Conservation (phyloP, 2,329 filamentous ascomycete genomes). For the Stenocarpella maydis region DNA sequence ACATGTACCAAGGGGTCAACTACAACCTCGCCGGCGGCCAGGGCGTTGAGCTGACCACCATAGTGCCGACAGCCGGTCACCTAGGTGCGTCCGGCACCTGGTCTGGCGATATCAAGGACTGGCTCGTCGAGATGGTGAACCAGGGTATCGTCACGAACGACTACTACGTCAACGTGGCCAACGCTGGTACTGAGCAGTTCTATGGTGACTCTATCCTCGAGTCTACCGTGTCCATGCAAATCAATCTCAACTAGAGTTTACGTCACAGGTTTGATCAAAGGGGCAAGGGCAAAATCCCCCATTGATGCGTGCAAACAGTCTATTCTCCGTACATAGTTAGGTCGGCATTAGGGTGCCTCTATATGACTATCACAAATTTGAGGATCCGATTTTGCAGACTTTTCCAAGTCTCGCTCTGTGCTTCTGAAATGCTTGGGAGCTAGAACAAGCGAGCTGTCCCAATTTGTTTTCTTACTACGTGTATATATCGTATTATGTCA, state of each 20-base stretch:
- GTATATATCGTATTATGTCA: not conserved
- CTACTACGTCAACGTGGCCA: slow-evolving; percentile 28
- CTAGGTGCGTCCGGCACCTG: slow-evolving; percentile 21
- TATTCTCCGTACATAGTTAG: not conserved
- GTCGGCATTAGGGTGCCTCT: not conserved
- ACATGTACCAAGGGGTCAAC: slow-evolving; percentile 31
- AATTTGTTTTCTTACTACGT: not conserved
- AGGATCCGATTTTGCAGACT: too few relatives aligned
- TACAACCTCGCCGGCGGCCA: slow-evolving; percentile 25
- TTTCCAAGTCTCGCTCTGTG: too few relatives aligned
- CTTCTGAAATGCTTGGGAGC: too few relatives aligned
- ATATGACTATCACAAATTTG: not conserved
- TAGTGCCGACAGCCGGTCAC: not conserved
- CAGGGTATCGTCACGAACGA: slow-evolving; percentile 27
- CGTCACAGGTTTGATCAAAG: not conserved
- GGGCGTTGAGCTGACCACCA: slow-evolving; percentile 27
- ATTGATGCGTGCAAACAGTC: not conserved
- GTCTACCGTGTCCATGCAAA: slow-evolving; percentile 18
- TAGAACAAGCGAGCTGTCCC: not conserved
- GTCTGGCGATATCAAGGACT: slow-evolving; percentile 30
- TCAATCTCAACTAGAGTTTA: slow-evolving; percentile 13
- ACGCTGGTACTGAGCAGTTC: slow-evolving; percentile 30
- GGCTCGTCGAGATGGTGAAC: slow-evolving; percentile 24
- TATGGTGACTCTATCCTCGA: slow-evolving; percentile 28
- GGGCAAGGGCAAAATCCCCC: not conserved